A percentile compares a stretch with the other conserved stretches of the same genome.
Evolutionary conservation across 106 monocot genomes (phyloP).

Genomic region (Phalaenopsis equestris): DNA sequence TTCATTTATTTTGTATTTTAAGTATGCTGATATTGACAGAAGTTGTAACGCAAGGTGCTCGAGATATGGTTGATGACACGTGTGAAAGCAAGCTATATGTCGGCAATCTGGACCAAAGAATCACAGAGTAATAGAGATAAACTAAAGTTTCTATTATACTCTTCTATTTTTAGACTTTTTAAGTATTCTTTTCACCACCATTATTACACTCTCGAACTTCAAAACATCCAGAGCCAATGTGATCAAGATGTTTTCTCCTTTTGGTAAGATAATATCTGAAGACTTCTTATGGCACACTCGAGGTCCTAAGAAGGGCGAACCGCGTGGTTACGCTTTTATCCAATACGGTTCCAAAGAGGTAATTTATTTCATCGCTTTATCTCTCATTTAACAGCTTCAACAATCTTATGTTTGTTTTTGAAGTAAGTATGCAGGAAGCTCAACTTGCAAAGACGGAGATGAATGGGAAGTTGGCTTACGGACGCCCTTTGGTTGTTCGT

Average conservation of each 20-base stretch:
- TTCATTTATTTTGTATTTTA: too few relatives aligned
- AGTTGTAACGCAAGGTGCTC: neutral
- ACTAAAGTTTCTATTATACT: neutral
- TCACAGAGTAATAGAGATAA: conserved; percentile 64
- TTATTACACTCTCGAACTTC: neutral
- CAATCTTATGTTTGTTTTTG: conserved; percentile 50
- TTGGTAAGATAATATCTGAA: conserved; percentile 78
- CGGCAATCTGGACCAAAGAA: conserved; percentile 84
- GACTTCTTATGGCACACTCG: conserved; percentile 90
- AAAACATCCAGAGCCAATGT: conserved; percentile 45
- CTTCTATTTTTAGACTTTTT: neutral
- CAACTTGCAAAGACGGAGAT: conserved; percentile 72
- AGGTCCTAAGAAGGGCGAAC: conserved; percentile 89
- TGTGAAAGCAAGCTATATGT: conserved; percentile 66
- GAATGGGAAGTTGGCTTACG: conserved; percentile 72
- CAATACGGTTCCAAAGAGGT: conserved; percentile 87
- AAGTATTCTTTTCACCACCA: neutral
- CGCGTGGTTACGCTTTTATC: conserved; percentile 92
- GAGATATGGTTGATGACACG: conserved; percentile 30
- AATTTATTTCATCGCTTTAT: conserved; percentile 6
- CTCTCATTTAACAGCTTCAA: neutral
- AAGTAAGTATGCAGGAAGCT: conserved; percentile 99
- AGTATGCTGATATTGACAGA: too few relatives aligned
- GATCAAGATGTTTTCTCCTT: conserved; percentile 86
- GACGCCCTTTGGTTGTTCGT: conserved; percentile 77